A percentile compares a stretch with the other conserved stretches of the same genome.
Evolutionary conservation across 495 filamentous ascomycete genomes (phyloP).

Genomic region (Pyronema omphalodes): DNA sequence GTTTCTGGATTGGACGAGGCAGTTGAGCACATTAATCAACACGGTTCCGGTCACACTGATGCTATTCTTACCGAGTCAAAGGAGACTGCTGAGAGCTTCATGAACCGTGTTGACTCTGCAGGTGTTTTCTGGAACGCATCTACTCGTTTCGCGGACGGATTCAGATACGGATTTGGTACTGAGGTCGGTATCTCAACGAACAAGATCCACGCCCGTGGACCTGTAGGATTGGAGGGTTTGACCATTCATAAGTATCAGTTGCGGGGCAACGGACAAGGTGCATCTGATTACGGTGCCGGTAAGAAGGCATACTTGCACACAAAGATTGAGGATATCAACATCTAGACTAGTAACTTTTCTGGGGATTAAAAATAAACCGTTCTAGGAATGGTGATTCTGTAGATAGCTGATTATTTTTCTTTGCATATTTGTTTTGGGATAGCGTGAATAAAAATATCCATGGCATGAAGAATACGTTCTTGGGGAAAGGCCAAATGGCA

Average conservation of each 20-base stretch:
- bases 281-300: slow-evolving; percentile 21
- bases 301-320: slow-evolving; percentile 21
- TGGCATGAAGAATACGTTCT: too few relatives aligned
- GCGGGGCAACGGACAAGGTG: slow-evolving; percentile 53
- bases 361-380: background rate
- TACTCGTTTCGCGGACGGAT: slow-evolving; percentile 85
- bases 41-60: slow-evolving; percentile 92
- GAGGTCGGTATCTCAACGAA: slow-evolving; percentile 98
- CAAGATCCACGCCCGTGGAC: slow-evolving; percentile 88
- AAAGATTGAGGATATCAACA: slow-evolving; percentile 12
- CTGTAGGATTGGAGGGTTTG: slow-evolving; percentile 82
- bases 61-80: slow-evolving; percentile 57
- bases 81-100: slow-evolving; percentile 54
- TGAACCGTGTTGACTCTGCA: slow-evolving; percentile 66
- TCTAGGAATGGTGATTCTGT: too few relatives aligned
- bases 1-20: slow-evolving; percentile 50
- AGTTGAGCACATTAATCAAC: slow-evolving; percentile 71
- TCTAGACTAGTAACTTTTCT: slow-evolving; percentile 1
- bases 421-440: too few relatives aligned
- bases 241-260: slow-evolving; percentile 95
- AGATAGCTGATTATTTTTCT: too few relatives aligned
- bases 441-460: too few relatives aligned
- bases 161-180: slow-evolving; percentile 92
- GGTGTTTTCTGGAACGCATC: slow-evolving; percentile 96
- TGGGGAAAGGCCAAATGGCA: too few relatives aligned